phyloP scores from a whole-genome alignment of 192 early-diverging fungal species.

The Anaeromyces robustus region DNA sequence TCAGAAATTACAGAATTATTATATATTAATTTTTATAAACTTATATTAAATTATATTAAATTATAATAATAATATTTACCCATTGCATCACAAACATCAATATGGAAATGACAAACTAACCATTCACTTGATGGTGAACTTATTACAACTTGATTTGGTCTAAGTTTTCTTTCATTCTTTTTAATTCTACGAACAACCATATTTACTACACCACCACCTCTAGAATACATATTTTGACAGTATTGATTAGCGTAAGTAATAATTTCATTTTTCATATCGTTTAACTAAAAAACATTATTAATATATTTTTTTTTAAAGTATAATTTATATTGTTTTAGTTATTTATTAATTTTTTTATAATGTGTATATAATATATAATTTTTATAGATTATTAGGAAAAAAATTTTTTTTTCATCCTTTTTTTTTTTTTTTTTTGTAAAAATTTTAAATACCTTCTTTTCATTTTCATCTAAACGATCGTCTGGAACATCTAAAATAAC shows the following conservation, averaged over 20 bases:
- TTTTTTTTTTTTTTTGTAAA: not conserved
- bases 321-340: no score
- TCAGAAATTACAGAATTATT: no score
- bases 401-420: no score
- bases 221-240: conserved; percentile 39
- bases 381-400: no score
- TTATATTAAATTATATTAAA: not conserved
- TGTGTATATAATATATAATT: no score
- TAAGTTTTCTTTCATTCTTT: not conserved
- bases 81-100: conserved; percentile 69
- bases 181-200: not conserved
- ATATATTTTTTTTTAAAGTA: no score
- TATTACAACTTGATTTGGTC: not conserved
- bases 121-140: conserved; percentile 19
- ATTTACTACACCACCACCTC: conserved; percentile 33
- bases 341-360: no score
- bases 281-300: conserved; percentile 11
- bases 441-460: conserved; percentile 7
- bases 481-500: conserved; percentile 38
- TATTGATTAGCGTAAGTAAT: conserved; percentile 41
- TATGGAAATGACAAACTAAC: conserved; percentile 57
- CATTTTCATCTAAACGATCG: conserved; percentile 13
- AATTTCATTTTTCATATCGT: conserved; percentile 16
- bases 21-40: no score
- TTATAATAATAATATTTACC: conserved; percentile 10